Evolutionary conservation across 2,329 filamentous ascomycete genomes (phyloP), one percentile per base, ranked within the genome.

Genomic region (Microsporum ferrugineum): DNA sequence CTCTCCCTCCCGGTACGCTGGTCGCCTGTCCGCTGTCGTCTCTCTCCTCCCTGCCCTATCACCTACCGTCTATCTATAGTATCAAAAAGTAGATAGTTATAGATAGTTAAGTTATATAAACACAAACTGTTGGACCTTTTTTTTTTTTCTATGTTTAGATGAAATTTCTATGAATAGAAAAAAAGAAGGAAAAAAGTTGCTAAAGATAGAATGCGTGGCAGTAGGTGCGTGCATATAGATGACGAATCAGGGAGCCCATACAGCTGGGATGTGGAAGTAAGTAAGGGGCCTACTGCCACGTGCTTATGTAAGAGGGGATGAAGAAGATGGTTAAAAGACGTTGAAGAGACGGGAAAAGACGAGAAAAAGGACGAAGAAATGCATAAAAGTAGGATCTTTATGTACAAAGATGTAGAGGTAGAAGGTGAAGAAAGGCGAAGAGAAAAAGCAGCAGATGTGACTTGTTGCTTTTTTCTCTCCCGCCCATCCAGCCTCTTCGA

Each of bases 381-480:
- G 17, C 17, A 17, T 17, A 17, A 17, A 17, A 17, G 17, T 17
- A 17, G 17, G 17, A 17, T 17, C 17, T 17, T 17, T 17, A 17
- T 17, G 17, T 17, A 17, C 17, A 17, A 61, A 43, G 57, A 68
- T 63, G 66, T 68, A 69, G 68, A 68, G 65, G 68, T 68, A 62
- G 61, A 60, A 51, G 58, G 57, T 17, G 17, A 17, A 56, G 59
- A 59, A 60, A 60, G 62, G 58, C 61, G 55, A 53, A 51, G 62
- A 61, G 59, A 59, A 60, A 56, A 27, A 45, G 29, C n/a, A 38
- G 34, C 27, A 58, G 7, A n/a, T 56, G 51, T 53, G 27, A n/a
- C 10, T 8, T 33, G 27, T 53, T n/a, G 27, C 49, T 53, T 33
- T n/a, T 53, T 31, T 27, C 17, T 43, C 39, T 43, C 39, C n/a